These are phyloP conservation scores for Teratosphaeria zuluensis DNA, from an alignment of 2,329 filamentous ascomycete species.

Conservation along the genomic window DNA sequence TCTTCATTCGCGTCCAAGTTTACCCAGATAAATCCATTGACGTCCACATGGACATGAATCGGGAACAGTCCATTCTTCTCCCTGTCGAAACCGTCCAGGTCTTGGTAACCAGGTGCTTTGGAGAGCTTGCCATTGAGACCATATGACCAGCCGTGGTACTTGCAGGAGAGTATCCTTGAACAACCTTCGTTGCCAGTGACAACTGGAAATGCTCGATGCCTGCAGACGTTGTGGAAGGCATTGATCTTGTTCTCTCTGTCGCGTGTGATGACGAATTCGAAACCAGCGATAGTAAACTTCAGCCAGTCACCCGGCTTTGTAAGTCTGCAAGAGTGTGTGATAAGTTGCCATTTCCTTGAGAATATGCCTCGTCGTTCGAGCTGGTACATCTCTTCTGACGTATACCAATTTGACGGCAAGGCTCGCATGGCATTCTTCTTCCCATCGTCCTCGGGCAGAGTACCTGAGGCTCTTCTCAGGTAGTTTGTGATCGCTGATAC, in stretches of 20 bases:
- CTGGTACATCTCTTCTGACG: conserved; percentile 45
- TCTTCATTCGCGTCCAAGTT: conserved; percentile 43
- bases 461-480: neutral
- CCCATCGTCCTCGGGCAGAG: neutral
- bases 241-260: conserved; percentile 45
- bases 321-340: conserved; percentile 44
- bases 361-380: conserved; percentile 50
- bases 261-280: conserved; percentile 44
- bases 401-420: conserved; percentile 45
- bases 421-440: conserved; percentile 21
- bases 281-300: conserved; percentile 46
- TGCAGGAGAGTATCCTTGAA: conserved; percentile 46
- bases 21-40: conserved; percentile 48
- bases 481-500: conserved; percentile 2
- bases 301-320: conserved; percentile 48
- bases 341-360: conserved; percentile 47
- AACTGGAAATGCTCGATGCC: conserved; percentile 52
- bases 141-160: conserved; percentile 56
- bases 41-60: conserved; percentile 46
- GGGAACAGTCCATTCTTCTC: conserved; percentile 47
- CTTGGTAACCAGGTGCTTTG: conserved; percentile 51
- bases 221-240: conserved; percentile 54
- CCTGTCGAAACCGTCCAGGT: conserved; percentile 47
- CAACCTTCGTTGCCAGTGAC: conserved; percentile 43
- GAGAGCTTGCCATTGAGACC: conserved; percentile 47